Evolutionary conservation across 2,329 filamentous ascomycete species (phyloP), one percentile per base, ranked within the genome.

Genomic region (Aspergillus udagawae): DNA sequence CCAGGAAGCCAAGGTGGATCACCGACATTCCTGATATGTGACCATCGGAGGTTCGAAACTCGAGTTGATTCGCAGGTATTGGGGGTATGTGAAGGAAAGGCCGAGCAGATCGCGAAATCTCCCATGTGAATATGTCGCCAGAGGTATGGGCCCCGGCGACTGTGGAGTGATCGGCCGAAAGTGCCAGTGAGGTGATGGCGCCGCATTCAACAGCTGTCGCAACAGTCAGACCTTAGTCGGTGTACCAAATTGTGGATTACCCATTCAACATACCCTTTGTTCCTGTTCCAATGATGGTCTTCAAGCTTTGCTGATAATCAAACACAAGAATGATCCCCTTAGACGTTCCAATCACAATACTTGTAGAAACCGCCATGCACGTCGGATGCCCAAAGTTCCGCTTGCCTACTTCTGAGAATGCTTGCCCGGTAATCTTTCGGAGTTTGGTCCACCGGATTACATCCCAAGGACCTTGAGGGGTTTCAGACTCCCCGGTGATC

Each of bases 91-190:
- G 86, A 32, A 99, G 82, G 72, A 99, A 99, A 0, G 93, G 94
- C 32, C 90, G 84, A 3, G 91, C 86, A n/a, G 89, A 84, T 56
- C 89, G 84, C 44, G 85, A 84, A 12, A 93, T 88, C 72, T 99
- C 95, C 95, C 95, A 99, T 0, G 93, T 99, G 70, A 97, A 97
- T 53, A 99, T 96, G 69, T 87, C 87, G 3, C 94, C 95, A 65
- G 88, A 91, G 0, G 86, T 87, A 81, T 99, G 93, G 3, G 94
- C 94, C 41, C 88, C 91, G 35, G 91, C 94, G 63, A 99, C 83
- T 0, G 93, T 96, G 1, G 90, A 89, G 73, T 97, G 92, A 70
- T 99, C 94, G 20, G 93, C 92, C 28, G 94, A 96, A 57, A 97
- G 86, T 4, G 94, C 91, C 57, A 99, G 80, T 1, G 94, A 84